phyloP scores from a whole-genome alignment of 768 basidiomycete species.

The Mycena epipterygia region DNA sequence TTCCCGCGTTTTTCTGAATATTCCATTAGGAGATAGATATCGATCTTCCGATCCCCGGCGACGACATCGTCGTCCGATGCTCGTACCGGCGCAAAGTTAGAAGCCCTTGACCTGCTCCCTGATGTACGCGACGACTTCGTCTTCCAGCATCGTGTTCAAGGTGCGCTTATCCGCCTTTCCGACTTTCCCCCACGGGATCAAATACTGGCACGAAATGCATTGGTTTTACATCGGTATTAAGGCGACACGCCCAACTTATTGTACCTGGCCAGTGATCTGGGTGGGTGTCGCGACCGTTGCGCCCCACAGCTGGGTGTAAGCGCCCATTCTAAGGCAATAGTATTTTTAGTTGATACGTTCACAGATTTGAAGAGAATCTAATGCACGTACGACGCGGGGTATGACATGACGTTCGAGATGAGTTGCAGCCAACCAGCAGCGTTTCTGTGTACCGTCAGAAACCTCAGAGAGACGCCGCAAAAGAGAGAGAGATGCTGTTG shows the following conservation, averaged over 20 bases:
- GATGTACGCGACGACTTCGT: slow-evolving; percentile 45
- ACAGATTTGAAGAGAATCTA: background rate
- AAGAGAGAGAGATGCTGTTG: slow-evolving; percentile 16
- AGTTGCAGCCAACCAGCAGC: slow-evolving; percentile 3
- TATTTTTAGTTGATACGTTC: background rate
- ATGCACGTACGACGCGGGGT: slow-evolving; percentile 19
- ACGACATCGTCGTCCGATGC: too few species aligned
- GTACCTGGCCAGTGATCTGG: slow-evolving; percentile 29
- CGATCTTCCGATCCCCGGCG: too few species aligned
- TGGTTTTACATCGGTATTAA: too few species aligned
- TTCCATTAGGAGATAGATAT: too few species aligned
- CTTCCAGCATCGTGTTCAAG: slow-evolving; percentile 46
- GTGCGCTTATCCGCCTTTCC: slow-evolving; percentile 41
- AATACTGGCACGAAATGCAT: slow-evolving; percentile 47
- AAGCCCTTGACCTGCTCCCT: slow-evolving; percentile 25
- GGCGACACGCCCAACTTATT: background rate
- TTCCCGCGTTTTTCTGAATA: too few species aligned
- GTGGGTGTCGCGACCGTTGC: slow-evolving; percentile 27
- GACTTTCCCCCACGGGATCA: slow-evolving; percentile 53
- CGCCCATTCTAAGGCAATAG: slow-evolving; percentile 11
- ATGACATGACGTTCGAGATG: background rate
- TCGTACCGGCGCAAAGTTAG: background rate
- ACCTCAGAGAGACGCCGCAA: background rate
- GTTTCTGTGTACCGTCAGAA: background rate
- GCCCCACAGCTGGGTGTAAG: slow-evolving; percentile 30